Evolutionary conservation across 2,329 filamentous ascomycete genomes (phyloP).

Genomic region (Trichoderma citrinoviride): DNA sequence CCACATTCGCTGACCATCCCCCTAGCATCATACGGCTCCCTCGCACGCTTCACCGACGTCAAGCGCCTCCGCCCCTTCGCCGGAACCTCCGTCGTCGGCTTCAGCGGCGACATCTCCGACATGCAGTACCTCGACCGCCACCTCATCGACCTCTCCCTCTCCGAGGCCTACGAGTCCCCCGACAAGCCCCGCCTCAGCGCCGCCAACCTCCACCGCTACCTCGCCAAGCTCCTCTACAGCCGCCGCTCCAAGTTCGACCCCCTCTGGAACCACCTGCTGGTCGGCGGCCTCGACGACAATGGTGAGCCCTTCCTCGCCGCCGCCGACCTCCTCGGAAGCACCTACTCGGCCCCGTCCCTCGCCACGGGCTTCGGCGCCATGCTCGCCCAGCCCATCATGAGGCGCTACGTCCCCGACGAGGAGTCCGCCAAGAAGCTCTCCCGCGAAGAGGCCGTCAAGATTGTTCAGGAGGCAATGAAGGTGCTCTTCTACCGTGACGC

Average conservation of each 20-base stretch:
- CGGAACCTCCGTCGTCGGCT: constrained; percentile 79
- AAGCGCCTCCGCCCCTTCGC: constrained; percentile 92
- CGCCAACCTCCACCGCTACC: constrained; percentile 93
- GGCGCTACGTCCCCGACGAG: constrained; percentile 80
- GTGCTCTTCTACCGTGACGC: constrained; percentile 97
- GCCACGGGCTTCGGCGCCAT: constrained; percentile 93
- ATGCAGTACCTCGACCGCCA: constrained; percentile 98
- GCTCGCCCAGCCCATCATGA: constrained; percentile 88
- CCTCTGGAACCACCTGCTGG: constrained; percentile 92
- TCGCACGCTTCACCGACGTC: constrained; percentile 93
- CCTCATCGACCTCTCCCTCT: constrained; percentile 76
- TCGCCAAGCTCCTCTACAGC: constrained; percentile 93
- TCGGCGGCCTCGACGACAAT: constrained; percentile 80
- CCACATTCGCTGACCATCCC: not conserved
- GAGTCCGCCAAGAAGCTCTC: constrained; percentile 67
- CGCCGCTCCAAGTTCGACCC: constrained; percentile 95
- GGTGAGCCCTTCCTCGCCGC: constrained; percentile 84
- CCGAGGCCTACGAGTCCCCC: constrained; percentile 72
- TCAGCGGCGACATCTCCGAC: constrained; percentile 95
- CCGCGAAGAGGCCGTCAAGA: constrained; percentile 73
- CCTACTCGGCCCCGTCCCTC: constrained; percentile 81
- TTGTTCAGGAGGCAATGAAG: constrained; percentile 95
- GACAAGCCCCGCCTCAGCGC: constrained; percentile 64
- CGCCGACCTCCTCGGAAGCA: constrained; percentile 89
- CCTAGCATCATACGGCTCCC: constrained; percentile 91